Conservation (phyloP, 2,329 filamentous ascomycete genomes). For the Parastagonospora avenae region DNA sequence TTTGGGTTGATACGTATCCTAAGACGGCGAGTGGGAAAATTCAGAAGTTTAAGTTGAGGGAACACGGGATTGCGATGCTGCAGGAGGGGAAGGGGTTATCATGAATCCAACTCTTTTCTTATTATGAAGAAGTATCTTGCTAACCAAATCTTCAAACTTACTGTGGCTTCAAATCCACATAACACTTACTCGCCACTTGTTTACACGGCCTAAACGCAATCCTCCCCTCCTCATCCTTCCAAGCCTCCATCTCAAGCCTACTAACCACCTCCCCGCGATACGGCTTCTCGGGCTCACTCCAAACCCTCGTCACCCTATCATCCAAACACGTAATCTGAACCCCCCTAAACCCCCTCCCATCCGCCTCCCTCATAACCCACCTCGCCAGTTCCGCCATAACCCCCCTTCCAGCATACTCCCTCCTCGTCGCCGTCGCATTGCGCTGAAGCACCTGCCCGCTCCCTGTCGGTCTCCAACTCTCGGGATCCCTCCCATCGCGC, state of each 20-base stretch:
- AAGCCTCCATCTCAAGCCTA: slow-evolving; percentile 27
- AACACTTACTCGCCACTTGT: slow-evolving; percentile 30
- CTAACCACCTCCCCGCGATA: slow-evolving; percentile 27
- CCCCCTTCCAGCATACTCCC: slow-evolving; percentile 41
- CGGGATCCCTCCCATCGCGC: slow-evolving; percentile 28
- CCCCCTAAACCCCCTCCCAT: slow-evolving; percentile 35
- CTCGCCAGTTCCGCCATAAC: slow-evolving; percentile 44
- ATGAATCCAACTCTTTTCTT: neutral
- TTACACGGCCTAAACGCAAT: slow-evolving; percentile 28
- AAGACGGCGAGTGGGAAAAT: slow-evolving; percentile 98
- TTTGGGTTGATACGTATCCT: slow-evolving; percentile 82
- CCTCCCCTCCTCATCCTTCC: slow-evolving; percentile 27
- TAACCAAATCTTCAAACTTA: neutral
- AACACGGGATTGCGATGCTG: slow-evolving; percentile 57
- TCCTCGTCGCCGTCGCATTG: slow-evolving; percentile 45
- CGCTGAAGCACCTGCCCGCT: slow-evolving; percentile 41
- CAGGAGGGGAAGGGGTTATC: slow-evolving; percentile 28
- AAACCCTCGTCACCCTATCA: slow-evolving; percentile 38
- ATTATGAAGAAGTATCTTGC: too few species aligned
- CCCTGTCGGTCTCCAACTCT: slow-evolving; percentile 33
- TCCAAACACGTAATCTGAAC: slow-evolving; percentile 45
- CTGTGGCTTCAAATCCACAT: slow-evolving; percentile 32
- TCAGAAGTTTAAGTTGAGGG: slow-evolving; percentile 86
- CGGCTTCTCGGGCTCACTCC: slow-evolving; percentile 32
- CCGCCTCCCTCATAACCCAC: slow-evolving; percentile 47